These are phyloP conservation scores for Nicotiana noctiflora DNA, from an alignment of 257 asterid genomes.

Conservation along the genomic window DNA sequence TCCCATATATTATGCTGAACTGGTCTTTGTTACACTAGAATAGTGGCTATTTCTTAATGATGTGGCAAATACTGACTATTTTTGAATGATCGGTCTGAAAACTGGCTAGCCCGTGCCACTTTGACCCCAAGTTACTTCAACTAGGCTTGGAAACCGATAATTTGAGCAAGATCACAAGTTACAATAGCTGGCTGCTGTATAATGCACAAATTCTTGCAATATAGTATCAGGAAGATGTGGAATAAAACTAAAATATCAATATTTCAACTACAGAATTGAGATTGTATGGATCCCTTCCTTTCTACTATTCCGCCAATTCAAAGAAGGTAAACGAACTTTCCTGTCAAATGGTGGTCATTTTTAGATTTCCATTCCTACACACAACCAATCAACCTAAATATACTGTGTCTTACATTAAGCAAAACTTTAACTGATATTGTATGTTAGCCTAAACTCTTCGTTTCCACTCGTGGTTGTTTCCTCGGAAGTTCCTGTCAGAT, in stretches of 20 bases:
- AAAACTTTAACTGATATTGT: background rate
- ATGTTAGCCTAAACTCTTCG: slow-evolving; percentile 4
- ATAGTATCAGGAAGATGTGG: background rate
- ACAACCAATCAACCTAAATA: background rate
- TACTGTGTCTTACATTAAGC: background rate
- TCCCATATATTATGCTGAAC: no score
- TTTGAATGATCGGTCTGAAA: no score
- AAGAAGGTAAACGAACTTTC: background rate
- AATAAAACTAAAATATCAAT: background rate
- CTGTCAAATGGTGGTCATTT: background rate
- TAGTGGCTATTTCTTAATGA: no score
- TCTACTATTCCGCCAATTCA: background rate
- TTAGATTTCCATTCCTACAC: background rate
- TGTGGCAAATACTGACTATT: no score
- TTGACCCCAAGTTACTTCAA: background rate
- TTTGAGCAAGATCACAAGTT: background rate
- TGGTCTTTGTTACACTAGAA: no score
- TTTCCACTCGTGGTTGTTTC: slow-evolving; percentile 29
- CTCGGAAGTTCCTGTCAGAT: slow-evolving; percentile 11
- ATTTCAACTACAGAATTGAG: background rate
- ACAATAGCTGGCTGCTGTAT: background rate
- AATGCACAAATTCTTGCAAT: background rate
- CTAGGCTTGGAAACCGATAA: background rate
- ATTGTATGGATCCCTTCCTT: background rate
- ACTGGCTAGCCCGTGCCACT: no score